These are phyloP conservation scores for Agapanthus africanus DNA, from an alignment of 106 monocot genomes.

Conservation along the genomic window DNA sequence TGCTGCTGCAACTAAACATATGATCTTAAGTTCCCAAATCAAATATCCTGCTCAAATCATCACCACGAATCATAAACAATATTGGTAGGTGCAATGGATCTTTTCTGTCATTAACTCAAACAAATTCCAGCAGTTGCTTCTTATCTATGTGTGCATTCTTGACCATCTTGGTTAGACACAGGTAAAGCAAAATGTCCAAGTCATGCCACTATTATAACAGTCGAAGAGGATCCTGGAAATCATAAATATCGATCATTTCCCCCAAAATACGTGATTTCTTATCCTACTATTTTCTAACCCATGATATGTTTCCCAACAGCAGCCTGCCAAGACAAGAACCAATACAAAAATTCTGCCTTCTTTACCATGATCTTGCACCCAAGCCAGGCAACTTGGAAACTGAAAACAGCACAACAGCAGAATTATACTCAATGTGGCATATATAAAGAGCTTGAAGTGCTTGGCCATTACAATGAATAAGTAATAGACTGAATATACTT, in stretches of 20 bases:
- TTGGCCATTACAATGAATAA: slow-evolving; percentile 1
- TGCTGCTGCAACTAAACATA: background rate
- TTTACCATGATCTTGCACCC: background rate
- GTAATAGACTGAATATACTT: background rate
- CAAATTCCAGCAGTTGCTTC: background rate
- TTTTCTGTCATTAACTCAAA: background rate
- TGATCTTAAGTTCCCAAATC: background rate
- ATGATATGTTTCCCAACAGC: slow-evolving; percentile 2
- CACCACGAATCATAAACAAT: no score
- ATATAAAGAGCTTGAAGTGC: background rate
- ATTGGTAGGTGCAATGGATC: background rate
- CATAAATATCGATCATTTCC: background rate
- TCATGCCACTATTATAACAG: background rate
- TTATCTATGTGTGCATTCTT: background rate
- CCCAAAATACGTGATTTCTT: background rate
- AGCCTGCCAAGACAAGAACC: background rate
- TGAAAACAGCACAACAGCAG: slow-evolving; percentile 6
- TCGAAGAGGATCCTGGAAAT: background rate
- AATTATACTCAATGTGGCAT: background rate
- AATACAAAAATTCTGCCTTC: slow-evolving; percentile 1
- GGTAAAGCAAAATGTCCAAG: background rate
- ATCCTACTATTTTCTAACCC: background rate
- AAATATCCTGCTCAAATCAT: background rate
- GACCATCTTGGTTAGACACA: background rate
- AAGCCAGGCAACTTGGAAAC: slow-evolving; percentile 6